A percentile compares a stretch with the other conserved stretches of the same genome.
These are phyloP conservation scores for Fraxinus sp. DNA, from an alignment of 305 asterid species.

Conservation along the genomic window DNA sequence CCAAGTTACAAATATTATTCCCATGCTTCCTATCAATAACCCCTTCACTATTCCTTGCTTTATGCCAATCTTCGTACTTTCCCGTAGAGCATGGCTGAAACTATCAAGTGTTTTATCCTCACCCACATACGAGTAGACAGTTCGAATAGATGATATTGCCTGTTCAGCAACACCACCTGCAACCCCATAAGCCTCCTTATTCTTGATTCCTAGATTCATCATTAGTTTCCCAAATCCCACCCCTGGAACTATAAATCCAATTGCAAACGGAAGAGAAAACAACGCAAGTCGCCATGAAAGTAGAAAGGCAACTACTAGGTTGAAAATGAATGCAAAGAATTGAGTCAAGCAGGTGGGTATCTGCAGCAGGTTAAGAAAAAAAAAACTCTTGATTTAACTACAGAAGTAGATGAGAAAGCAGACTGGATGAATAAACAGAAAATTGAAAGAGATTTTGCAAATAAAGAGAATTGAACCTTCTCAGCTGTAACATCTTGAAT, in stretches of 20 bases:
- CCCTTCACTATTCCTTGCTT: constrained; percentile 67
- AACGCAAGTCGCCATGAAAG: constrained; percentile 78
- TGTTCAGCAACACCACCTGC: constrained; percentile 70
- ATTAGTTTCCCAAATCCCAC: constrained; percentile 60
- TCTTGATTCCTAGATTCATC: constrained; percentile 51
- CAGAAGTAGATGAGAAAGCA: not conserved
- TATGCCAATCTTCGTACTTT: constrained; percentile 48
- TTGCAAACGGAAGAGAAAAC: constrained; percentile 60
- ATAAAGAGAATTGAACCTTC: constrained; percentile 35
- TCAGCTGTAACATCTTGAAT: constrained; percentile 61
- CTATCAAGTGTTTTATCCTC: constrained; percentile 45
- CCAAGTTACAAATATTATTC: constrained; percentile 57
- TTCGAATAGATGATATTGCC: constrained; percentile 57
- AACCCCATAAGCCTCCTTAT: constrained; percentile 52
- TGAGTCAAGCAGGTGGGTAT: constrained; percentile 54
- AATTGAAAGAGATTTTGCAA: not conserved
- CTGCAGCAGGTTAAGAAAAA: constrained; percentile 34
- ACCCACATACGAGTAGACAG: constrained; percentile 57
- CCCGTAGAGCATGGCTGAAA: constrained; percentile 41
- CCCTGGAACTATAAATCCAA: constrained; percentile 60
- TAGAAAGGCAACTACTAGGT: constrained; percentile 50
- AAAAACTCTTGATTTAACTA: not conserved
- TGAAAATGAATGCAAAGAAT: constrained; percentile 42
- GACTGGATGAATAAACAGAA: constrained; percentile 8
- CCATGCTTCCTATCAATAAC: constrained; percentile 56